phyloP scores from a whole-genome alignment of 768 basidiomycete species.

The Podaxis rugospora region DNA sequence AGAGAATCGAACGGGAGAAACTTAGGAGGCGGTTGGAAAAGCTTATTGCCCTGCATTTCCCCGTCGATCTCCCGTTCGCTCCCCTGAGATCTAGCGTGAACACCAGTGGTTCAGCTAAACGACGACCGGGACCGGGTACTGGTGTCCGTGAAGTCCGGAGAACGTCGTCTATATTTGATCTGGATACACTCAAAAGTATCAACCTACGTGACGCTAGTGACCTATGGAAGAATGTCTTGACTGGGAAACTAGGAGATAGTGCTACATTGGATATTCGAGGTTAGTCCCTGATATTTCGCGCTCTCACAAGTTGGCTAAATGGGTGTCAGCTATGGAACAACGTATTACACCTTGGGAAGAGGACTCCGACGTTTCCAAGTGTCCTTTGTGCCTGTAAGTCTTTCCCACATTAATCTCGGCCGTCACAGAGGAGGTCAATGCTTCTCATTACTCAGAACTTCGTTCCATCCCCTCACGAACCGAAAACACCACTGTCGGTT shows the following conservation, averaged over 20 bases:
- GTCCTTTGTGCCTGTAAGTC: slow-evolving; percentile 80
- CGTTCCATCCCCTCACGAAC: slow-evolving; percentile 87
- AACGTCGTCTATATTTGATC: slow-evolving; percentile 70
- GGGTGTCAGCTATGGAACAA: slow-evolving; percentile 71
- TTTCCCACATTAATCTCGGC: neutral
- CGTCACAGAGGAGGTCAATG: neutral
- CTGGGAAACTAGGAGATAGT: slow-evolving; percentile 32
- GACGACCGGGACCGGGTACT: slow-evolving; percentile 15
- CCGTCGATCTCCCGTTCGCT: slow-evolving; percentile 17
- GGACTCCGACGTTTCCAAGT: slow-evolving; percentile 70
- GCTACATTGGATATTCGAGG: slow-evolving; percentile 68
- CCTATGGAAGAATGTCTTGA: slow-evolving; percentile 61
- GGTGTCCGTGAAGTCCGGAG: slow-evolving; percentile 31
- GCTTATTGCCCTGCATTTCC: slow-evolving; percentile 71
- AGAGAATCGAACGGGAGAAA: slow-evolving; percentile 76
- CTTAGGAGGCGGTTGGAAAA: slow-evolving; percentile 87
- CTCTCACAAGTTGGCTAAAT: neutral
- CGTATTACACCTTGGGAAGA: slow-evolving; percentile 94
- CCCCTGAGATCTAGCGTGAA: slow-evolving; percentile 2
- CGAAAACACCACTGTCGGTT: slow-evolving; percentile 96
- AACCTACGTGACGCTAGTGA: slow-evolving; percentile 52
- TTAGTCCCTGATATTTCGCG: slow-evolving; percentile 23
- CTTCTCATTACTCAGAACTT: slow-evolving; percentile 33
- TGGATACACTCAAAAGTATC: slow-evolving; percentile 60
- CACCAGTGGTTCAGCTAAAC: slow-evolving; percentile 5